Percentiles rank a stretch among this genome's conserved stretches.
Conservation (phyloP, 164 flowering plant species). For the Nymphaea colorata region DNA sequence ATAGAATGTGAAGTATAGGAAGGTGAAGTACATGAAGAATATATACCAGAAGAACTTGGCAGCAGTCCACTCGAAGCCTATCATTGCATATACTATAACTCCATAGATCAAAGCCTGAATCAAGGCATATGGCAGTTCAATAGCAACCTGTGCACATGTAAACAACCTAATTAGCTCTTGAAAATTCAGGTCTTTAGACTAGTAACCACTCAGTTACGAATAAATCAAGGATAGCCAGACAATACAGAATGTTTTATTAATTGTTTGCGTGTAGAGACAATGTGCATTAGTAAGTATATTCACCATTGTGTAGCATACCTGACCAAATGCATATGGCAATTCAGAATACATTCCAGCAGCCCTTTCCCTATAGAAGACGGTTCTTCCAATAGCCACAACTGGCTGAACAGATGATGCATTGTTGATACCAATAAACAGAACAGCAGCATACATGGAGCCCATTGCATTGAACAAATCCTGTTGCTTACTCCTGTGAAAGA, state of each 20-base stretch:
- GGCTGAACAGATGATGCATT: slow-evolving; percentile 51
- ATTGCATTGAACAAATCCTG: slow-evolving; percentile 44
- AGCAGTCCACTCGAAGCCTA: slow-evolving; percentile 49
- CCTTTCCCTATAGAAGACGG: slow-evolving; percentile 47
- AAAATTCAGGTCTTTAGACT: neutral
- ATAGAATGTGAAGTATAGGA: slow-evolving; percentile 50
- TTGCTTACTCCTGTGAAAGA: slow-evolving; percentile 13
- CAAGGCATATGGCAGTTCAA: slow-evolving; percentile 43
- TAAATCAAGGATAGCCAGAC: neutral
- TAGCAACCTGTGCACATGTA: slow-evolving; percentile 16
- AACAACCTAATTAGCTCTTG: neutral
- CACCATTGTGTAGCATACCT: slow-evolving; percentile 15
- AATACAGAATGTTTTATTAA: too few relatives aligned
- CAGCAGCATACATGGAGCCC: slow-evolving; percentile 57
- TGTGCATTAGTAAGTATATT: too few relatives aligned
- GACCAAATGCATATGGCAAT: slow-evolving; percentile 48
- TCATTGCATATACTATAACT: slow-evolving; percentile 49
- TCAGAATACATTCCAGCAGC: slow-evolving; percentile 62
- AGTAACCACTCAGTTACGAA: neutral
- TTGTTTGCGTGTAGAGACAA: too few relatives aligned
- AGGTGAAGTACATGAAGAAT: slow-evolving; percentile 51
- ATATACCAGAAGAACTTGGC: slow-evolving; percentile 51
- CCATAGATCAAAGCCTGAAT: slow-evolving; percentile 29
- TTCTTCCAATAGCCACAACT: slow-evolving; percentile 42
- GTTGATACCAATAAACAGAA: slow-evolving; percentile 38